Evolutionary conservation across 1,284 basidiomycete genomes (phyloP).

Genomic region (Exobasidium cylindrosporum): DNA sequence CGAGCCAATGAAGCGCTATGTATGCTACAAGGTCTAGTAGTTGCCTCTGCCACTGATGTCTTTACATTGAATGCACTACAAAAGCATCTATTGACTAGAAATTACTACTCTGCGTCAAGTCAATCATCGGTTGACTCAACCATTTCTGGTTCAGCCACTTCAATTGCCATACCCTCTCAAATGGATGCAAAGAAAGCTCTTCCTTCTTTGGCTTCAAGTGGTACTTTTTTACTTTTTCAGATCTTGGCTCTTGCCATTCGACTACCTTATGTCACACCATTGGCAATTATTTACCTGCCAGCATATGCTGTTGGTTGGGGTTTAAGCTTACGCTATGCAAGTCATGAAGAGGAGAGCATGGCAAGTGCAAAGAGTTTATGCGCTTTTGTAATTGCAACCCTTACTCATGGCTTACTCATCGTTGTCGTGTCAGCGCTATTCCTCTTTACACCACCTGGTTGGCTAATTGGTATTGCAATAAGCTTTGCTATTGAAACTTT

Average conservation of each 20-base stretch:
- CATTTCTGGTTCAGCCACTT: too few species aligned
- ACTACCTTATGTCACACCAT: slow-evolving; percentile 12
- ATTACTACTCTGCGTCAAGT: too few species aligned
- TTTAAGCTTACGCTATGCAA: slow-evolving; percentile 15
- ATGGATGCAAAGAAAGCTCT: slow-evolving; percentile 1
- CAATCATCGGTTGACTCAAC: background rate
- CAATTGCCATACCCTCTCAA: background rate
- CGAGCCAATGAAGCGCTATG: slow-evolving; percentile 11
- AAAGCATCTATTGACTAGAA: background rate
- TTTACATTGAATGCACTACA: slow-evolving; percentile 15
- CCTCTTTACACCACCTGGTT: slow-evolving; percentile 21
- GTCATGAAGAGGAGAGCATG: slow-evolving; percentile 31
- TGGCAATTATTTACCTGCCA: slow-evolving; percentile 18
- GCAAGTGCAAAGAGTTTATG: slow-evolving; percentile 21
- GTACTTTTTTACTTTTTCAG: background rate
- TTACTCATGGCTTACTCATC: slow-evolving; percentile 16
- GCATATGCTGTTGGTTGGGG: slow-evolving; percentile 17
- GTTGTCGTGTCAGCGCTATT: slow-evolving; percentile 15
- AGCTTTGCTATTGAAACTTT: slow-evolving; percentile 9
- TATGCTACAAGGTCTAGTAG: slow-evolving; percentile 10
- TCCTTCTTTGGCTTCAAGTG: background rate
- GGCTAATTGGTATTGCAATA: slow-evolving; percentile 14
- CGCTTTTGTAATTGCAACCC: slow-evolving; percentile 17
- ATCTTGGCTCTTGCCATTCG: background rate
- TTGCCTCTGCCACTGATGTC: slow-evolving; percentile 16